Percentiles rank a stretch among this genome's conserved stretches.
These are phyloP conservation scores for Exophiala alcalophila DNA, from an alignment of 2,329 filamentous ascomycete species.

Conservation along the genomic window DNA sequence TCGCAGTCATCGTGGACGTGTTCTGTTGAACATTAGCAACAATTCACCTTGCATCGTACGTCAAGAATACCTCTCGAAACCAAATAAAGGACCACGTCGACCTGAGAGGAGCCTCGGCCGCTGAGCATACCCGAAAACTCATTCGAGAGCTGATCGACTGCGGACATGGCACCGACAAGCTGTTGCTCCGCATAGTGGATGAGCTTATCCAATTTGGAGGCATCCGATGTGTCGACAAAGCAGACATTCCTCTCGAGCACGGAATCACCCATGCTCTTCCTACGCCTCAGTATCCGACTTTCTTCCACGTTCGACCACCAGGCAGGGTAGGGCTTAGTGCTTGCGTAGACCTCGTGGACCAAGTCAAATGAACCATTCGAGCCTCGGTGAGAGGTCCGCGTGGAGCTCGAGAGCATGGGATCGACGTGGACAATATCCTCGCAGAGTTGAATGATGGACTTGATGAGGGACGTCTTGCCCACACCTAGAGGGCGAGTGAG, in stretches of 20 bases:
- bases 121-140: conserved; percentile 76
- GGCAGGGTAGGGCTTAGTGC: conserved; percentile 76
- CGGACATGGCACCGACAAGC: conserved; percentile 60
- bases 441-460: conserved; percentile 79
- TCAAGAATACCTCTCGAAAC: conserved; percentile 65
- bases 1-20: conserved; percentile 65
- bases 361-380: conserved; percentile 26
- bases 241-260: conserved; percentile 89
- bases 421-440: conserved; percentile 95
- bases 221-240: conserved; percentile 77
- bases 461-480: conserved; percentile 87
- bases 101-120: conserved; percentile 75
- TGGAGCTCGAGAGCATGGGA: conserved; percentile 41
- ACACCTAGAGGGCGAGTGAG: conserved; percentile 53
- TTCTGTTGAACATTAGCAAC: conserved; percentile 39
- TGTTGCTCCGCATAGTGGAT: conserved; percentile 71
- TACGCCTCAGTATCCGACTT: conserved; percentile 56
- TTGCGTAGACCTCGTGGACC: conserved; percentile 65
- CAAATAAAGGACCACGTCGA: conserved; percentile 83
- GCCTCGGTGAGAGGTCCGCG: conserved; percentile 6
- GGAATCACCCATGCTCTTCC: conserved; percentile 70
- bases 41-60: background rate
- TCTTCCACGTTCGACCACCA: conserved; percentile 86
- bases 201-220: conserved; percentile 52
- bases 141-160: conserved; percentile 62